Evolutionary conservation across 2,329 filamentous ascomycete genomes (phyloP).

Genomic region (Colletotrichum phormii): DNA sequence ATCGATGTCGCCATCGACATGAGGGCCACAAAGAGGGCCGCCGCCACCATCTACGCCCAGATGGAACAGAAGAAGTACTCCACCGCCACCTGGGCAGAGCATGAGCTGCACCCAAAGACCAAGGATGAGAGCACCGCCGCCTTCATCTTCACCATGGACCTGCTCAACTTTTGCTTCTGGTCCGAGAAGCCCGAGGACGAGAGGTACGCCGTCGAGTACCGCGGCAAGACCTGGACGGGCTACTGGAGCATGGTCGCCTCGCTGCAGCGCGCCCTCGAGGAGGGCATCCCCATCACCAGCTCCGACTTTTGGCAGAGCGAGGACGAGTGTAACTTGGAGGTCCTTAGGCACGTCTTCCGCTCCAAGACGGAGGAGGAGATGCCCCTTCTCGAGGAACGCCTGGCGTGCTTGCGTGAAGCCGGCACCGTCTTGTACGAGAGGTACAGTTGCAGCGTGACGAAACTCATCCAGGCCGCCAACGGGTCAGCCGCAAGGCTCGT

Average conservation of each 20-base stretch:
- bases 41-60: constrained; percentile 79
- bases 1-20: constrained; percentile 94
- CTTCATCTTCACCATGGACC: constrained; percentile 97
- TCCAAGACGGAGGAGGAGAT: constrained; percentile 89
- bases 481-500: constrained; percentile 87
- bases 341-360: constrained; percentile 82
- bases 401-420: constrained; percentile 85
- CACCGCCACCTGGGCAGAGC: constrained; percentile 85
- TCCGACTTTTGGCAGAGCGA: constrained; percentile 88
- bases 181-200: constrained; percentile 77
- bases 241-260: constrained; percentile 95
- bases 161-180: constrained; percentile 98
- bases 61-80: constrained; percentile 90
- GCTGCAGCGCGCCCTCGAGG: constrained; percentile 87
- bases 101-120: constrained; percentile 88
- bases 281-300: constrained; percentile 90
- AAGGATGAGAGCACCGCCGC: constrained; percentile 84
- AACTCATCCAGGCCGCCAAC: constrained; percentile 79
- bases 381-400: constrained; percentile 82
- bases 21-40: constrained; percentile 83
- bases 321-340: constrained; percentile 79
- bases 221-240: constrained; percentile 85
- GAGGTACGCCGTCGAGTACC: constrained; percentile 86
- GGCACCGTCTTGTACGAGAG: constrained; percentile 81
- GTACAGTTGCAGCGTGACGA: constrained; percentile 79